These are phyloP conservation scores for Bipolaris sorokiniana DNA, from an alignment of 2,329 filamentous ascomycete species.

Conservation along the genomic window DNA sequence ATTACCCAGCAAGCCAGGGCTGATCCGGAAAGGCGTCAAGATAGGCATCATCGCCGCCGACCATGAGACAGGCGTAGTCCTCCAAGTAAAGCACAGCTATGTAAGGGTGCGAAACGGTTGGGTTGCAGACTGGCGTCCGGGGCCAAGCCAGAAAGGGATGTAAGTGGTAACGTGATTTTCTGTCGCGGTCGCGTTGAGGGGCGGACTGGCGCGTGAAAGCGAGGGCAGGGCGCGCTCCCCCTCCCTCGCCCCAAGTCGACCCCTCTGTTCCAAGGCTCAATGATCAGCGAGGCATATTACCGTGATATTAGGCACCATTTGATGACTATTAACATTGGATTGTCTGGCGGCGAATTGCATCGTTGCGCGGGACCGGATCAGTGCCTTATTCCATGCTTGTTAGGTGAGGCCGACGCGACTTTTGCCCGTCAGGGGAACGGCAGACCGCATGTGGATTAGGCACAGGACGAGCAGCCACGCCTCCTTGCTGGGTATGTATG, in stretches of 20 bases:
- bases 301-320: slow-evolving; percentile 19
- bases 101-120: slow-evolving; percentile 13
- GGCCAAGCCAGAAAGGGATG: slow-evolving; percentile 4
- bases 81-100: too few relatives aligned
- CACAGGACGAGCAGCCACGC: slow-evolving; percentile 4
- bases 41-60: neutral
- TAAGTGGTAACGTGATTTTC: slow-evolving; percentile 23
- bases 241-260: neutral
- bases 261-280: slow-evolving; percentile 9
- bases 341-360: slow-evolving; percentile 15
- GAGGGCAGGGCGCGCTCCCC: slow-evolving; percentile 6
- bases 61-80: slow-evolving; percentile 1
- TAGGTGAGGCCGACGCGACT: slow-evolving; percentile 17
- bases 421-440: slow-evolving; percentile 37
- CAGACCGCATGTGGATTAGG: slow-evolving; percentile 28
- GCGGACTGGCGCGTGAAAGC: slow-evolving; percentile 9
- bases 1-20: neutral
- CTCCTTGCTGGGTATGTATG: slow-evolving; percentile 24
- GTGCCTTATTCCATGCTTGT: slow-evolving; percentile 13
- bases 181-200: slow-evolving; percentile 20
- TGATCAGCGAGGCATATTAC: slow-evolving; percentile 24
- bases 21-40: neutral
- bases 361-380: slow-evolving; percentile 27
- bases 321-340: slow-evolving; percentile 11
- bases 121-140: slow-evolving; percentile 3